Evolutionary conservation across 2,329 filamentous ascomycete species (phyloP), one percentile per base, ranked within the genome.

Genomic region (Penicillium sp.): DNA sequence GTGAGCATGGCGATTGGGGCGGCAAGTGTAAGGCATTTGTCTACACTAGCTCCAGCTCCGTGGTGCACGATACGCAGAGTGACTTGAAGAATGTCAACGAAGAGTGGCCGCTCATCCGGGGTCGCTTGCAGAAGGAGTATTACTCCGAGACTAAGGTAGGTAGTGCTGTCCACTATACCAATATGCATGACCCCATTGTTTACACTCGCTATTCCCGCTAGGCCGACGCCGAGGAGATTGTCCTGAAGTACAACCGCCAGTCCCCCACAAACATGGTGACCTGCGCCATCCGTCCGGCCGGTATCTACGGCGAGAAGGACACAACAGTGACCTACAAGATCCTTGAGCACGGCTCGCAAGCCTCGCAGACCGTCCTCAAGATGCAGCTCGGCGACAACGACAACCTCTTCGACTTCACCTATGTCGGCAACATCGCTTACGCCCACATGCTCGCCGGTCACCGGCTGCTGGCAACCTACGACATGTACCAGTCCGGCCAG

Each of bases 281-380:
- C n/a, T 86, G 86, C 71, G 84, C 93, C 33, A 85, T 98, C 65
- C 91, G 95, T 16, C 92, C 93, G 6, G 90, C 92, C 13, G 92
- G 92, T 67, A 96, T 98, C 76, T 92, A 97, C 72, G 94, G 94
- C 70, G 92, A 95, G 73, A 91, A 91, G 70, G 95, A 99, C 79
- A 86, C 87, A 56, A 89, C 93, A 73, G 78, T 89, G 14, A 86
- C 94, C 37, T 86, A 88, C 65, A 87, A 89, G 68, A 85, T 97
- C 64, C 82, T 96, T 71, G 85, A 87, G 64, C 87, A 91, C 69
- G 90, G 89, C 73, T 82, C 83, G 61, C 83, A 86, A 45, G 76
- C 77, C 14, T 80, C 79, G 6, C 66, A 68, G 63, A 83, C 85
- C 70, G 88, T 91, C 65, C 89, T 92, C 40, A 85, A 85, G 64